Evolutionary conservation across 2,329 filamentous ascomycete genomes (phyloP).

Genomic region (Trichothecium roseum): DNA sequence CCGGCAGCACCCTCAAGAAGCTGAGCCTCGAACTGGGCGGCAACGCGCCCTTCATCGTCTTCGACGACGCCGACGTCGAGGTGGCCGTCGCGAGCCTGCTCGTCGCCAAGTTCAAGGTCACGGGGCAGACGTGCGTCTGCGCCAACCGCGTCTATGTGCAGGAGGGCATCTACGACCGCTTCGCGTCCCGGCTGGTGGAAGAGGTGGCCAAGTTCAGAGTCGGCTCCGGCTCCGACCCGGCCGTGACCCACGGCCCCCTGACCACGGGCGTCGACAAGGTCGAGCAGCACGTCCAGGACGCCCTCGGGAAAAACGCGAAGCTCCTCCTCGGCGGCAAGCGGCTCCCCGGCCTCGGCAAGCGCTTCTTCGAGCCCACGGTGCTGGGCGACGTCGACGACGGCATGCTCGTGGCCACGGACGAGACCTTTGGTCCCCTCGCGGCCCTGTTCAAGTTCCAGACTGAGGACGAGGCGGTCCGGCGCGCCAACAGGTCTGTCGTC

Average conservation of each 20-base stretch:
- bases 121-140: constrained; percentile 85
- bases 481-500: constrained; percentile 59
- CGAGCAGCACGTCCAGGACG: constrained; percentile 54
- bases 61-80: constrained; percentile 63
- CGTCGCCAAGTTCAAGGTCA: constrained; percentile 76
- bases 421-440: constrained; percentile 53
- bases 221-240: constrained; percentile 48
- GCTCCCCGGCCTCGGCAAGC: constrained; percentile 47
- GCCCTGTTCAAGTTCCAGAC: constrained; percentile 40
- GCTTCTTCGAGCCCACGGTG: no score
- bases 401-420: no score
- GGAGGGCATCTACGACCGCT: constrained; percentile 59
- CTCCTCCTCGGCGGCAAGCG: constrained; percentile 36
- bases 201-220: constrained; percentile 61
- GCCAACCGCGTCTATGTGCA: constrained; percentile 71
- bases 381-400: constrained; percentile 3
- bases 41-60: constrained; percentile 66
- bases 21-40: constrained; percentile 57
- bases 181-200: constrained; percentile 52
- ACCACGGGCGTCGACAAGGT: constrained; percentile 59
- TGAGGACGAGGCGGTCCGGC: constrained; percentile 57
- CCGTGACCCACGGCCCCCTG: constrained; percentile 52
- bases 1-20: constrained; percentile 55
- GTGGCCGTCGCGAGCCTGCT: constrained; percentile 50
- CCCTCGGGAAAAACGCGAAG: constrained; percentile 48